A percentile compares a stretch with the other conserved stretches of the same genome.
These are phyloP conservation scores for Scopulariopsis brevicaulis DNA, from an alignment of 2,329 filamentous ascomycete species.

Conservation along the genomic window DNA sequence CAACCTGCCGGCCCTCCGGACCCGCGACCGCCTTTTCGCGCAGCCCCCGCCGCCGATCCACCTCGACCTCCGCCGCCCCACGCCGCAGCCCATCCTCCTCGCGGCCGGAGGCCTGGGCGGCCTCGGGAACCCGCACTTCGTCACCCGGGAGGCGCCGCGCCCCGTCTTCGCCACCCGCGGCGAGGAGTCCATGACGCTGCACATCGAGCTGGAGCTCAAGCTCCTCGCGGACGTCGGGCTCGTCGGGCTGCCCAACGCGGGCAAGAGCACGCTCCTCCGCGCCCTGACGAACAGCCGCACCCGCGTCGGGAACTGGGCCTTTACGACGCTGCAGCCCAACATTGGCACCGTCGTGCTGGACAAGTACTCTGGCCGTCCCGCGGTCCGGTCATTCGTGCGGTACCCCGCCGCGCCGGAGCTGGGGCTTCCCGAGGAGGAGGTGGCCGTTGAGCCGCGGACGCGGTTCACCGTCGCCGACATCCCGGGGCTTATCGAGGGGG, in stretches of 20 bases:
- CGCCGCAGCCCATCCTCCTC: constrained; percentile 73
- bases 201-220: constrained; percentile 83
- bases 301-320: constrained; percentile 88
- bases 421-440: constrained; percentile 27
- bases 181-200: constrained; percentile 65
- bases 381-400: constrained; percentile 22
- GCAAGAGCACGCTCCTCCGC: constrained; percentile 85
- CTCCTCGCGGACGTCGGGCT: constrained; percentile 89
- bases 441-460: constrained; percentile 48
- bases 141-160: constrained; percentile 58
- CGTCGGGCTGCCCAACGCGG: constrained; percentile 90
- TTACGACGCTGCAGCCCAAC: constrained; percentile 89
- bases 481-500: constrained; percentile 83
- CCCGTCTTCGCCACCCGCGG: constrained; percentile 87
- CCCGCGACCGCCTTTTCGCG: constrained; percentile 41
- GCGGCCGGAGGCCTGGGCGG: constrained; percentile 83
- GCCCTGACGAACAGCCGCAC: constrained; percentile 82
- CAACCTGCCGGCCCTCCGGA: constrained; percentile 37
- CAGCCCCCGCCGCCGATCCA: constrained; percentile 65
- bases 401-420: constrained; percentile 16
- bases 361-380: constrained; percentile 66
- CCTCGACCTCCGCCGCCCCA: constrained; percentile 64
- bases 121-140: constrained; percentile 87
- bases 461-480: constrained; percentile 94
- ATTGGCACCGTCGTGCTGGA: constrained; percentile 94